Evolutionary conservation across 306 rosid genomes (phyloP).

Genomic region (Malus orientalis): DNA sequence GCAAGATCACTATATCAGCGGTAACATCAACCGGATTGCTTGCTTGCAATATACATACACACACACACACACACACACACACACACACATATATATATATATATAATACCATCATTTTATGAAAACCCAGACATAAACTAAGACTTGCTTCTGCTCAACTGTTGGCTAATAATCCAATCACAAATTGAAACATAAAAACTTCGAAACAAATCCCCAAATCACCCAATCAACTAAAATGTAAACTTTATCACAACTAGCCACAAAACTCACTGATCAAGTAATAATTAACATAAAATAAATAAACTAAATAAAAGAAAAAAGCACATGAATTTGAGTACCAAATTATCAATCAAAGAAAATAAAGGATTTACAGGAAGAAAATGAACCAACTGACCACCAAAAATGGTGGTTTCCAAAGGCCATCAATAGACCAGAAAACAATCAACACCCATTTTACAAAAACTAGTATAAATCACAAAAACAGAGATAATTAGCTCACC

Average conservation of each 20-base stretch:
- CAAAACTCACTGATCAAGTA: not conserved
- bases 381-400: conserved; percentile 17
- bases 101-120: no score
- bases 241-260: not conserved
- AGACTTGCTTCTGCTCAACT: not conserved
- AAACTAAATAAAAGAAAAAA: not conserved
- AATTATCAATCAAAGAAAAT: not conserved
- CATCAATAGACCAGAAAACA: not conserved
- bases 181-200: not conserved
- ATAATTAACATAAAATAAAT: not conserved
- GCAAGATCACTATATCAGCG: not conserved
- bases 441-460: not conserved
- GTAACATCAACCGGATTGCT: not conserved
- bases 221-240: not conserved
- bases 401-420: conserved; percentile 14
- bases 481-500: not conserved
- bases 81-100: no score
- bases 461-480: not conserved
- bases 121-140: not conserved
- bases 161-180: not conserved
- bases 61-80: no score
- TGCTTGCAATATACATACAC: not conserved
- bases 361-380: not conserved
- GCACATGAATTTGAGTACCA: not conserved
- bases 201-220: not conserved